Evolutionary conservation across 768 basidiomycete species (phyloP).

Genomic region (Mrakia hoshinonis): DNA sequence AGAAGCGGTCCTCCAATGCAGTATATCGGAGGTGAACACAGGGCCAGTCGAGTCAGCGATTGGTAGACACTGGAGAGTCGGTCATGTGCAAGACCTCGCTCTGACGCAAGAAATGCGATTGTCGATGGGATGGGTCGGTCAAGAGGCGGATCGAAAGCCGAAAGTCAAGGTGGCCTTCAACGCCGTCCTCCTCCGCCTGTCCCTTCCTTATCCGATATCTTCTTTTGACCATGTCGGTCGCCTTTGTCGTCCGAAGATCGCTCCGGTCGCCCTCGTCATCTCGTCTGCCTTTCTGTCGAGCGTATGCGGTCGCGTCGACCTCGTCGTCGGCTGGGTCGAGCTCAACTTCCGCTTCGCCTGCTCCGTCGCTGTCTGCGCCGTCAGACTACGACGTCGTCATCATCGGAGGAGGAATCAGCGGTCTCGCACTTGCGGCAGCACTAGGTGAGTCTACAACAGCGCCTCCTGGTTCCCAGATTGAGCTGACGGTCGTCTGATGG

Average conservation of each 20-base stretch:
- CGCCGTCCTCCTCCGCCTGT: neutral
- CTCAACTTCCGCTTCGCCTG: neutral
- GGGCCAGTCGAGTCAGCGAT: too few species aligned
- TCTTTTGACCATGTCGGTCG: neutral
- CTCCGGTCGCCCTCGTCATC: neutral
- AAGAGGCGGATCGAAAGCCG: too few species aligned
- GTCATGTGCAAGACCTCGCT: too few species aligned
- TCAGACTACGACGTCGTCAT: conserved; percentile 71
- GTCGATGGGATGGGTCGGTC: too few species aligned
- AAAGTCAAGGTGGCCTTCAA: neutral
- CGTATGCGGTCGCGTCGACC: neutral
- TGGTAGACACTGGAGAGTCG: too few species aligned
- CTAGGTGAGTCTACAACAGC: conserved; percentile 51
- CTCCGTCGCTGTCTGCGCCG: neutral
- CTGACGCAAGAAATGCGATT: too few species aligned
- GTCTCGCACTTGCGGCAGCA: conserved; percentile 78
- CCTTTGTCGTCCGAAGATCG: neutral
- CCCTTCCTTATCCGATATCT: neutral
- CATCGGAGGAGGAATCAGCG: conserved; percentile 88
- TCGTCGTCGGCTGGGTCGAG: neutral
- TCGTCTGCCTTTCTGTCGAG: neutral
- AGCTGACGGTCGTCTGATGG: neutral
- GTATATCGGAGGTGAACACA: too few species aligned
- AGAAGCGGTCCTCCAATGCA: too few species aligned
- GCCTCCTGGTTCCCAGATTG: neutral